Evolutionary conservation across 2,329 filamentous ascomycete species (phyloP).

Genomic region (Colletotrichum agaves): DNA sequence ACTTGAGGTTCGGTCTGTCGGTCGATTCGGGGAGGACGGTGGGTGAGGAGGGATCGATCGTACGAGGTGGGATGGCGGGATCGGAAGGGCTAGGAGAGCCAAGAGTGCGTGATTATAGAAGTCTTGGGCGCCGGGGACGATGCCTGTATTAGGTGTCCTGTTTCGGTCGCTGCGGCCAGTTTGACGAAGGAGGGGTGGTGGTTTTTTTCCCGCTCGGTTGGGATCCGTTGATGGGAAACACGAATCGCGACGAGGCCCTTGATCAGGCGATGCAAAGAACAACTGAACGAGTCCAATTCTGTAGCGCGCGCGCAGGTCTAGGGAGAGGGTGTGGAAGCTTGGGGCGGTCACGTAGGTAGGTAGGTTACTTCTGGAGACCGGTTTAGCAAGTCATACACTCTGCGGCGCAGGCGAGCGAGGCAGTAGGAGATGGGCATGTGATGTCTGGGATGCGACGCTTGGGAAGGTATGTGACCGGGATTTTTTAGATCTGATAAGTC

Average conservation of each 20-base stretch:
- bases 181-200: background rate
- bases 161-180: conserved; percentile 19
- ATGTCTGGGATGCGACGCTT: conserved; percentile 34
- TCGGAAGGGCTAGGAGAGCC: conserved; percentile 31
- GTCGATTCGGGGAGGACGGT: background rate
- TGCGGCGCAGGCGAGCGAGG: background rate
- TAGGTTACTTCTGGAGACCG: conserved; percentile 2
- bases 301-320: conserved; percentile 14
- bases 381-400: conserved; percentile 22
- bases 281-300: conserved; percentile 23
- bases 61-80: conserved; percentile 29
- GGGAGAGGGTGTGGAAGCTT: conserved; percentile 6
- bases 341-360: background rate
- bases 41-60: conserved; percentile 17
- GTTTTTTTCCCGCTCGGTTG: conserved; percentile 12
- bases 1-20: conserved; percentile 12
- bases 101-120: conserved; percentile 13
- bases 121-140: conserved; percentile 13
- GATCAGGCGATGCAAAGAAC: background rate
- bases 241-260: conserved; percentile 2
- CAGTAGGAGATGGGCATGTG: conserved; percentile 27
- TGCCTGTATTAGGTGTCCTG: conserved; percentile 28
- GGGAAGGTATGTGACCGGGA: conserved; percentile 12
- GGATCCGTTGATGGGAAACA: conserved; percentile 8
- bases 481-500: conserved; percentile 35